Percentiles rank a stretch among this genome's conserved stretches.
phyloP scores from a whole-genome alignment of 148 eudicot genomes.

The Nepenthes gracilis region DNA sequence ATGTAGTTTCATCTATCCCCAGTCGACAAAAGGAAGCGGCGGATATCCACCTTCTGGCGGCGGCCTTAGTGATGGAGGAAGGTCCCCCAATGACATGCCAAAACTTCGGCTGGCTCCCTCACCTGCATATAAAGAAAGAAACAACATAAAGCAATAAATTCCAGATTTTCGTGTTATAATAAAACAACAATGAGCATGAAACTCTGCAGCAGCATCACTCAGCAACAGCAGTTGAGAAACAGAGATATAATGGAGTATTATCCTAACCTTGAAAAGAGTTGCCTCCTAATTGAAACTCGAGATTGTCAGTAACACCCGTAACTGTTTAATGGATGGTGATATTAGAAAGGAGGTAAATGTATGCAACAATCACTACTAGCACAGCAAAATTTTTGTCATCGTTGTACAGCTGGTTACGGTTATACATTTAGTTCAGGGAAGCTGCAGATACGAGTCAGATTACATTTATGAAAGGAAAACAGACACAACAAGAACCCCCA shows the following conservation, averaged over 20 bases:
- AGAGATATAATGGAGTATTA: no score
- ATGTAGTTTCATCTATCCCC: slow-evolving; percentile 42
- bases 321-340: background rate
- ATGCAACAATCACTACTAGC: no score
- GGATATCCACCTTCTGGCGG: slow-evolving; percentile 90
- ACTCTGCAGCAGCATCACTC: background rate
- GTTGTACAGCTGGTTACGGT: no score
- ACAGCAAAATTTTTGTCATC: no score
- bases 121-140: slow-evolving; percentile 25
- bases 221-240: no score
- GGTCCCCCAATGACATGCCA: slow-evolving; percentile 55
- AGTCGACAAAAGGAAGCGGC: slow-evolving; percentile 63
- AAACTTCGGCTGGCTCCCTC: slow-evolving; percentile 31
- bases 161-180: background rate
- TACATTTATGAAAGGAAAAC: no score
- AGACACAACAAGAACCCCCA: no score
- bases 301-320: background rate
- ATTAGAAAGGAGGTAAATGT: no score
- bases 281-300: background rate
- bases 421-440: no score
- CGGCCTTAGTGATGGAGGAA: slow-evolving; percentile 86
- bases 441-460: no score
- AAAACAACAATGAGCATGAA: background rate
- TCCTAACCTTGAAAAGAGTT: no score
- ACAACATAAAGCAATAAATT: background rate